Conservation (phyloP, 306 rosid species). For the Castanea mollissima region DNA sequence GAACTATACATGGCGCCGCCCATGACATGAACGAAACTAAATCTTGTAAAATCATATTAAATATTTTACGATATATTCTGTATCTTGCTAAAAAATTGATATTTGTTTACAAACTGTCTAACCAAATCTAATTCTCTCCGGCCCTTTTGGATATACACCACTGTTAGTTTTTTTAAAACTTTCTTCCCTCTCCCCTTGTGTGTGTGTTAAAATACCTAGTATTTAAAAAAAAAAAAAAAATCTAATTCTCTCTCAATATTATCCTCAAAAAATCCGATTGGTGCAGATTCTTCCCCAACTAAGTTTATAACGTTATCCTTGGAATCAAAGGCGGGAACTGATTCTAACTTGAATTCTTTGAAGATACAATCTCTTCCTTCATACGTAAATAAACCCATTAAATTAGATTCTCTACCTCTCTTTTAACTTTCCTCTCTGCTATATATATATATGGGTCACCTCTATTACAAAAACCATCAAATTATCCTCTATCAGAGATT, state of each 20-base stretch:
- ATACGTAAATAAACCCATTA: slow-evolving; percentile 1
- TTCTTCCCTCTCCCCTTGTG: too few species aligned
- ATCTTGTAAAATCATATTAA: not conserved
- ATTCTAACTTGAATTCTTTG: slow-evolving; percentile 42
- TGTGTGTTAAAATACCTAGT: too few species aligned
- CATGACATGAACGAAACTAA: not conserved
- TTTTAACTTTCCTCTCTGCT: not conserved
- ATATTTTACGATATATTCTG: not conserved
- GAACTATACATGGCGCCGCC: too few species aligned
- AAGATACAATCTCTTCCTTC: slow-evolving; percentile 53
- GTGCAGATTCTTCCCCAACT: too few species aligned
- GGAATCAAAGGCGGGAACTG: slow-evolving; percentile 47
- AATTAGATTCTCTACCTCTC: slow-evolving; percentile 15
- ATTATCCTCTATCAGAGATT: not conserved
- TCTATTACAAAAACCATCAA: not conserved
- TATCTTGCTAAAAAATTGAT: not conserved
- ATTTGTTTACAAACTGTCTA: not conserved
- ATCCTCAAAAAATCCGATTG: too few species aligned
- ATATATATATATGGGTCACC: slow-evolving; percentile 12
- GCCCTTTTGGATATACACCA: too few species aligned
- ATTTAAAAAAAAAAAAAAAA: too few species aligned
- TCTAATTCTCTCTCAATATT: not conserved
- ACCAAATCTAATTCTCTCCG: not conserved
- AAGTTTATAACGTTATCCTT: too few species aligned
- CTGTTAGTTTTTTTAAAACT: too few species aligned